Conservation (phyloP, 257 asterid species). For the Verbena officinalis region DNA sequence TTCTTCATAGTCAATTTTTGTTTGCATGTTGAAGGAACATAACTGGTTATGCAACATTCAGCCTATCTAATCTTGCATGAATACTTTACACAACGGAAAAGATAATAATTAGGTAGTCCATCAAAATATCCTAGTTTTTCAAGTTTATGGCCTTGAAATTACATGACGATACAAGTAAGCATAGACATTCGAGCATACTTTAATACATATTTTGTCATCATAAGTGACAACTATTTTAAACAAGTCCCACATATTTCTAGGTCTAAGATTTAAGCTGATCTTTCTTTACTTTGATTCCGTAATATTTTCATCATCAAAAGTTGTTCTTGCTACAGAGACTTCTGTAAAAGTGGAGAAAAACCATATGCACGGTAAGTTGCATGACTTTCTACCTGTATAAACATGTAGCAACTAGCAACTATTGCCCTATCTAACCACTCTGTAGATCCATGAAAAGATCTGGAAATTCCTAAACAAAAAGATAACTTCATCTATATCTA, state of each 20-base stretch:
- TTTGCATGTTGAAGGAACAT: no score
- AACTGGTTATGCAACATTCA: no score
- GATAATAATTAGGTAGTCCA: no score
- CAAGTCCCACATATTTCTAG: neutral
- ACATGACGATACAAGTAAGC: no score
- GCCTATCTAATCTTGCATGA: no score
- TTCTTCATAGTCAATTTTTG: no score
- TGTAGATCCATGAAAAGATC: neutral
- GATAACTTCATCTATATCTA: neutral
- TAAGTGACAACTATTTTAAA: conserved; percentile 2
- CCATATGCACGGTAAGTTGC: neutral
- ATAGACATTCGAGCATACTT: no score
- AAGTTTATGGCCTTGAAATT: no score
- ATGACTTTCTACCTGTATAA: neutral
- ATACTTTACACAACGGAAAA: no score
- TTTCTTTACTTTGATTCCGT: neutral
- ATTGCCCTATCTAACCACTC: conserved; percentile 3
- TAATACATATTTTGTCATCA: no score
- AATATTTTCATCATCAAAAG: neutral
- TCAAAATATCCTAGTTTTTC: no score
- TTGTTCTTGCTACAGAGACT: neutral
- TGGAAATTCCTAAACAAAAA: neutral
- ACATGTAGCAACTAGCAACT: neutral
- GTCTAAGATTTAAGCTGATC: neutral
- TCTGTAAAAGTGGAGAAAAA: neutral